Evolutionary conservation across 192 early-diverging fungal species (phyloP).

Genomic region (Obelidium mucronatum): DNA sequence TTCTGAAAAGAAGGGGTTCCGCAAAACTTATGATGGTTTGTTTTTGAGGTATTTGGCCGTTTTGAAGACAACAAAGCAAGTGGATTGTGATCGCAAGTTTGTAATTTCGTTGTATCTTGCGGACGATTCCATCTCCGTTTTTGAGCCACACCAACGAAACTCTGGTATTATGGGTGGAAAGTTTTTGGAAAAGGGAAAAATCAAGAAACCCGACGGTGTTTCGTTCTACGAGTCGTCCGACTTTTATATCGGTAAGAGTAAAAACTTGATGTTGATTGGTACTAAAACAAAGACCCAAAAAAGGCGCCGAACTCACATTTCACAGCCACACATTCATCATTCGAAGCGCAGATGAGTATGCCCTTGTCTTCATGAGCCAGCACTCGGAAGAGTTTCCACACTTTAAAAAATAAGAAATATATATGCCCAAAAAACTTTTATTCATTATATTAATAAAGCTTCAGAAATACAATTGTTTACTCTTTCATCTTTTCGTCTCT

Average conservation of each 20-base stretch:
- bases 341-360: conserved; percentile 64
- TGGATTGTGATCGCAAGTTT: conserved; percentile 64
- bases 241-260: conserved; percentile 57
- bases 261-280: too few species aligned
- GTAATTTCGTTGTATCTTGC: conserved; percentile 60
- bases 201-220: conserved; percentile 52
- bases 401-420: background rate
- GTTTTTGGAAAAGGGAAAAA: conserved; percentile 60
- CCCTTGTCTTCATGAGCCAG: conserved; percentile 61
- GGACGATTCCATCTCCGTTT: conserved; percentile 63
- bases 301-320: conserved; percentile 58
- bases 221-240: conserved; percentile 53
- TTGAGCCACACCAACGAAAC: conserved; percentile 63
- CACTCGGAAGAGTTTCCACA: conserved; percentile 42
- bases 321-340: conserved; percentile 61
- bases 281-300: background rate
- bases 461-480: background rate
- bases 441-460: background rate
- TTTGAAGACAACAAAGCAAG: conserved; percentile 47
- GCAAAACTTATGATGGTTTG: conserved; percentile 48
- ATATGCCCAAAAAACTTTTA: background rate
- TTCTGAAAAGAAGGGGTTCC: background rate
- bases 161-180: conserved; percentile 65
- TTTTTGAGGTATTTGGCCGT: conserved; percentile 51
- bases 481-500: background rate